These are phyloP conservation scores for Articulospora tetracladia DNA, from an alignment of 495 filamentous ascomycete genomes.

Conservation along the genomic window DNA sequence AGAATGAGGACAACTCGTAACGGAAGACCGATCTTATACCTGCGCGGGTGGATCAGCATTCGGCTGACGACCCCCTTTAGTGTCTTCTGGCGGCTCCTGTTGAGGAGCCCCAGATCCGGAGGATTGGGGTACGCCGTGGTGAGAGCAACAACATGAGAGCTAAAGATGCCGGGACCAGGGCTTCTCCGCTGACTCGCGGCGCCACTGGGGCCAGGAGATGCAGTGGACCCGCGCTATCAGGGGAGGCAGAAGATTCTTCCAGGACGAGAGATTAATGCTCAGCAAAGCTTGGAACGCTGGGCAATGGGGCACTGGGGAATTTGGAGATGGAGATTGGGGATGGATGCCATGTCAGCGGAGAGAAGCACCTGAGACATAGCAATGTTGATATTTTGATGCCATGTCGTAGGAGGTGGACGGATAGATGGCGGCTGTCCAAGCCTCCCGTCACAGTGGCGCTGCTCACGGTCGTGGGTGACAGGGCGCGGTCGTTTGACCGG, in stretches of 20 bases:
- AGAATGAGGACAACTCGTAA: slow-evolving; percentile 13
- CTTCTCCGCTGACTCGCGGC: not conserved
- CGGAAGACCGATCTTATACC: slow-evolving; percentile 17
- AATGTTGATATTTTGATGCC: no score
- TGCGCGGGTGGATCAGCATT: not conserved
- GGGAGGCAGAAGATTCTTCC: not conserved
- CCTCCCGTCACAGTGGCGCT: no score
- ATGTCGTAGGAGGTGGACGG: no score
- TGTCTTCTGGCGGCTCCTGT: not conserved
- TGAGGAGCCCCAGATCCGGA: slow-evolving; percentile 11
- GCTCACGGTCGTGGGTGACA: no score
- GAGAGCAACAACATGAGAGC: not conserved
- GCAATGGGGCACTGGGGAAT: no score
- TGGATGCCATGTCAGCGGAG: no score
- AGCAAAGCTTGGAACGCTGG: not conserved
- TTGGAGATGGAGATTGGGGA: no score
- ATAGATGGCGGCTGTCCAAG: no score
- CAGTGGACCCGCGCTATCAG: not conserved
- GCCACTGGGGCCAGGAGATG: not conserved
- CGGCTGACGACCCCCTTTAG: not conserved
- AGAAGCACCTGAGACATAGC: no score
- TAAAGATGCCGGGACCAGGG: not conserved
- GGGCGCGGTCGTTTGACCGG: no score
- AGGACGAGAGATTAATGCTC: no score
- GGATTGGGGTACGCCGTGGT: not conserved